Base-by-base conservation (phyloP, 2,329 filamentous ascomycete species). In the Calonectria montana region DNA sequence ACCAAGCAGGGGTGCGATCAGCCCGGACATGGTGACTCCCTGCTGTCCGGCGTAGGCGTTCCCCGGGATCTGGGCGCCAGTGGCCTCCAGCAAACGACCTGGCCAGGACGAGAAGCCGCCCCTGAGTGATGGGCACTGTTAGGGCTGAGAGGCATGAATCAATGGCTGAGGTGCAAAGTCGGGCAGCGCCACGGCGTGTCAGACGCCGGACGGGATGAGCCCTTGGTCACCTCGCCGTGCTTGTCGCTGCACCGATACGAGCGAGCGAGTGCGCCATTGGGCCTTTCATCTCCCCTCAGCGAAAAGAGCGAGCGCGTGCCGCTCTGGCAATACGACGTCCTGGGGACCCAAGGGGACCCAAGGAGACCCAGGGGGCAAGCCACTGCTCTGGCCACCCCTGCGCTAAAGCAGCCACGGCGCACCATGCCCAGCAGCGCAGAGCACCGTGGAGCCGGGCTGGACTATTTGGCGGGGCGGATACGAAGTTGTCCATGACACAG, bases 21-120 rank as follows among this genome's bases (percentile, higher is more conserved):
- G 45, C 63, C 7, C n/a, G 7, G 27, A 27, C 31, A 63, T 13
- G 57, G 25, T 41, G 25, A 39, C 13, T 43, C 59, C 59, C 59
- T 64, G 48, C 18, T 35, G 31, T 35, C 27, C 23, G 31, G 45
- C 18, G 35, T 21, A 37, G 48, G 48, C 35, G 48, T 66, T 66
- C 64, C 63, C 64, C 64, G 37, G 39, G 37, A 66, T 47, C 37
- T 62, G 47, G 59, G 21, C 59, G 21, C 45, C 31, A 23, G 63
- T 50, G 47, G 61, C 61, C 48, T 45, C n/a, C 31, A 25, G 21
- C 53, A 6, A 6, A 21, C 18, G 35, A 15, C 15, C n/a, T 37
- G 31, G 31, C 31, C n/a, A 37, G n/a, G 53, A 23, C 31, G 21
- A 59, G 18, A 21, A 37, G 21, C 35, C 21, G 53, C 53, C 53